Conservation (phyloP, 192 early-diverging fungal species). For the Neocallimastix lanati region DNA sequence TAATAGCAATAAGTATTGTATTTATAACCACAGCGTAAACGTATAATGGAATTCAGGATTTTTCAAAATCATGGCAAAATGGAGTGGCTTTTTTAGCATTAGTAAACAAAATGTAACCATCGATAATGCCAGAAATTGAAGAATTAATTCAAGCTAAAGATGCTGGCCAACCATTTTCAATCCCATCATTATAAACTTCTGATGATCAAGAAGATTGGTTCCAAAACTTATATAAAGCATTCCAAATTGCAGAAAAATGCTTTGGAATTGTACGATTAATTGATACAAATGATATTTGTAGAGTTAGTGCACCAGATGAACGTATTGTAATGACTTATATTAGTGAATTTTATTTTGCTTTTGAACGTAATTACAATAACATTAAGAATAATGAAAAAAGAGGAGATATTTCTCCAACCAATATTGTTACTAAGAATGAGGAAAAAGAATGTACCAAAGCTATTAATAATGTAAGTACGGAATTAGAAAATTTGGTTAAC, state of each 20-base stretch:
- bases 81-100: constrained; percentile 10
- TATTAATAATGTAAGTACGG: too few relatives aligned
- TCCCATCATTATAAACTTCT: neutral
- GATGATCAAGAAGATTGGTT: constrained; percentile 7
- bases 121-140: constrained; percentile 5
- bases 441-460: neutral
- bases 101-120: constrained; percentile 4
- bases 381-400: neutral
- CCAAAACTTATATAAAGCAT: constrained; percentile 6
- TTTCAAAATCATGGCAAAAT: constrained; percentile 9
- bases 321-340: constrained; percentile 12
- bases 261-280: constrained; percentile 6
- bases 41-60: constrained; percentile 1
- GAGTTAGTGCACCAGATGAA: constrained; percentile 9
- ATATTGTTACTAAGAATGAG: neutral
- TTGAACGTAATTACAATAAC: neutral
- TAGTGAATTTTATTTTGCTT: neutral
- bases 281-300: constrained; percentile 9
- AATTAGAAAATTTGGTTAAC: neutral
- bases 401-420: neutral
- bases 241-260: constrained; percentile 7
- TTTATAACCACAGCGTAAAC: too few relatives aligned
- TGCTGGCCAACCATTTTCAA: neutral
- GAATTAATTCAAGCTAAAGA: neutral
- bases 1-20: too few relatives aligned